phyloP scores from a whole-genome alignment of 371 early-diverging fungal genomes.

The Vairimorpha necatrix region DNA sequence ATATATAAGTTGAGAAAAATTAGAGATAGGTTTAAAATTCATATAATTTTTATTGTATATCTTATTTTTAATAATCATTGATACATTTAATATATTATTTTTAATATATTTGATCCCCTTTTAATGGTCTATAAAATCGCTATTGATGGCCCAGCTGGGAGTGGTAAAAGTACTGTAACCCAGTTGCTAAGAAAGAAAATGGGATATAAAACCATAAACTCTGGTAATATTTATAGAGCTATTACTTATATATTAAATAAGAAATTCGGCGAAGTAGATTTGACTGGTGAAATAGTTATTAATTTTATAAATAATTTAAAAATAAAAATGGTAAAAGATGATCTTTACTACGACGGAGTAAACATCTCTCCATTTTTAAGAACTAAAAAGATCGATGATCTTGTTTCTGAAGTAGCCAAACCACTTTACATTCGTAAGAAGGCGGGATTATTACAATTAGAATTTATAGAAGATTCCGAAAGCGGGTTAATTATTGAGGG shows the following conservation, averaged over 20 bases:
- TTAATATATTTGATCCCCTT: background rate
- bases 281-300: constrained; percentile 5
- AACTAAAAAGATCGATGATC: constrained; percentile 67
- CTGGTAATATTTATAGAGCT: constrained; percentile 67
- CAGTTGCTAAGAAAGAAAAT: constrained; percentile 69
- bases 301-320: constrained; percentile 19
- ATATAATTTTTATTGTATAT: too few species aligned
- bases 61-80: too few species aligned
- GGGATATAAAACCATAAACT: constrained; percentile 74
- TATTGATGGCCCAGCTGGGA: constrained; percentile 83
- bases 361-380: constrained; percentile 71
- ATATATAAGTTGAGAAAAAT: too few species aligned
- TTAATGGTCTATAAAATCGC: constrained; percentile 68
- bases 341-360: constrained; percentile 67
- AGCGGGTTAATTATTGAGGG: constrained; percentile 82
- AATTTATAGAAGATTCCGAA: constrained; percentile 61
- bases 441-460: constrained; percentile 68
- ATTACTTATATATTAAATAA: constrained; percentile 59
- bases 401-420: constrained; percentile 70
- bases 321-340: constrained; percentile 20
- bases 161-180: constrained; percentile 80
- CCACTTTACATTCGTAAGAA: constrained; percentile 68
- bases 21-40: too few species aligned
- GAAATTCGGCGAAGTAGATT: constrained; percentile 12
- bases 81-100: too few species aligned